Percentiles rank a stretch among this genome's conserved stretches.
Evolutionary conservation across 495 filamentous ascomycete species (phyloP).

Genomic region (Cudoniella acicularis): DNA sequence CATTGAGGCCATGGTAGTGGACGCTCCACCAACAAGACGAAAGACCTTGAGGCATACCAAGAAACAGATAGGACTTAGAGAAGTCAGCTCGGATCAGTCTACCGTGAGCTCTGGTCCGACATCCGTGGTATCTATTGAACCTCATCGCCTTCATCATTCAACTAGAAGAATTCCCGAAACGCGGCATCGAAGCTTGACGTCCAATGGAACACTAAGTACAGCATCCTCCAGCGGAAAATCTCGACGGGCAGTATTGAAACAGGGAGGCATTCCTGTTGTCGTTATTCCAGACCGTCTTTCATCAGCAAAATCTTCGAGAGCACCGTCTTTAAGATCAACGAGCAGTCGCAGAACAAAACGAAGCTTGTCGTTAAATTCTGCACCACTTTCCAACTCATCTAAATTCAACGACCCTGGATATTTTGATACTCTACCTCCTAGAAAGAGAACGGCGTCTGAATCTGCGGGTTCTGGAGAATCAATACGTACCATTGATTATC

Average conservation of each 20-base stretch:
- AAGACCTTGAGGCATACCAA: constrained; percentile 66
- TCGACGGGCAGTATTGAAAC: constrained; percentile 51
- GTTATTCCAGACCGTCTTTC: constrained; percentile 67
- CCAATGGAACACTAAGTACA: constrained; percentile 53
- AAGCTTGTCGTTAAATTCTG: constrained; percentile 43
- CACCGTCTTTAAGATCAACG: constrained; percentile 50
- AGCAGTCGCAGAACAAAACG: constrained; percentile 47
- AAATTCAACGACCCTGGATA: constrained; percentile 35
- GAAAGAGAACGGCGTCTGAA: constrained; percentile 23
- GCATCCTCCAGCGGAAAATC: constrained; percentile 48
- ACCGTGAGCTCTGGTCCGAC: constrained; percentile 46
- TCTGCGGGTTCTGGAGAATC: constrained; percentile 20
- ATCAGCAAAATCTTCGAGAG: constrained; percentile 52
- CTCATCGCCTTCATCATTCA: constrained; percentile 47
- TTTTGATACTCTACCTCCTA: constrained; percentile 9
- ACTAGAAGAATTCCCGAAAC: constrained; percentile 41
- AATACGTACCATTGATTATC: constrained; percentile 49
- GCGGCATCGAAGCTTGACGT: constrained; percentile 51
- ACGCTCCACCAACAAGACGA: constrained; percentile 50
- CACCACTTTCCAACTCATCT: constrained; percentile 43
- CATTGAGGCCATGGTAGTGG: constrained; percentile 68
- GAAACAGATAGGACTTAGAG: constrained; percentile 49
- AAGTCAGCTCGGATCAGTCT: constrained; percentile 53
- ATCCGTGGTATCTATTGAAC: constrained; percentile 38
- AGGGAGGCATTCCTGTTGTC: constrained; percentile 61